These are phyloP conservation scores for Immersiporthe knoxdaviesiana DNA, from an alignment of 2,329 filamentous ascomycete genomes.

Conservation along the genomic window DNA sequence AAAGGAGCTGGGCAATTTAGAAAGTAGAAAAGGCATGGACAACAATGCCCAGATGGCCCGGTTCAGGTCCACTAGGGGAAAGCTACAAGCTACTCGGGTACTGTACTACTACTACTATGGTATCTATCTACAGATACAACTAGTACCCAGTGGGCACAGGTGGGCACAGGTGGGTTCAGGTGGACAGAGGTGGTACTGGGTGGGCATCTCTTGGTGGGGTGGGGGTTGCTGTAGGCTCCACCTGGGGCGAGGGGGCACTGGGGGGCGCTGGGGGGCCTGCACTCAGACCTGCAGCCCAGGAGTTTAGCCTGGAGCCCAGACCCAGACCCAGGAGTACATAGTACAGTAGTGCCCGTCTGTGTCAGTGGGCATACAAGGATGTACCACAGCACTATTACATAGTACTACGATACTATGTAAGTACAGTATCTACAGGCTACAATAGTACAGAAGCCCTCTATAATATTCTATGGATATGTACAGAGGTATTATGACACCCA, in stretches of 20 bases:
- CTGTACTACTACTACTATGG: background rate
- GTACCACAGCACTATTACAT: background rate
- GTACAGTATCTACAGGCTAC: too few relatives aligned
- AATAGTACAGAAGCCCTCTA: too few relatives aligned
- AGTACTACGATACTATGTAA: background rate
- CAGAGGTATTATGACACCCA: too few relatives aligned
- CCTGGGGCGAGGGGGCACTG: background rate
- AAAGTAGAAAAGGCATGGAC: conserved; percentile 11
- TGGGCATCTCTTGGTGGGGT: conserved; percentile 11
- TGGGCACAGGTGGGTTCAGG: conserved; percentile 1
- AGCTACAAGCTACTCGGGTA: background rate
- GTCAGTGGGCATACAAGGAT: background rate
- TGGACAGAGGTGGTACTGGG: conserved; percentile 8
- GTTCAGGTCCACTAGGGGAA: conserved; percentile 14
- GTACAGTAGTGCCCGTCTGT: background rate
- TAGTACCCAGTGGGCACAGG: conserved; percentile 3
- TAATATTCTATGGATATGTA: too few relatives aligned
- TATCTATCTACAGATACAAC: background rate
- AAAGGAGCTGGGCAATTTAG: conserved; percentile 29
- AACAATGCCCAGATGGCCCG: conserved; percentile 11
- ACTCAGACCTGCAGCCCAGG: background rate
- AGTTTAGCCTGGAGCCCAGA: background rate
- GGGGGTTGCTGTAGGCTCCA: conserved; percentile 3
- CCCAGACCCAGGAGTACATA: background rate
- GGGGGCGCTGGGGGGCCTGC: background rate